Base-by-base conservation (phyloP, 2,329 filamentous ascomycete genomes). In the Talaromyces rugulosus region DNA sequence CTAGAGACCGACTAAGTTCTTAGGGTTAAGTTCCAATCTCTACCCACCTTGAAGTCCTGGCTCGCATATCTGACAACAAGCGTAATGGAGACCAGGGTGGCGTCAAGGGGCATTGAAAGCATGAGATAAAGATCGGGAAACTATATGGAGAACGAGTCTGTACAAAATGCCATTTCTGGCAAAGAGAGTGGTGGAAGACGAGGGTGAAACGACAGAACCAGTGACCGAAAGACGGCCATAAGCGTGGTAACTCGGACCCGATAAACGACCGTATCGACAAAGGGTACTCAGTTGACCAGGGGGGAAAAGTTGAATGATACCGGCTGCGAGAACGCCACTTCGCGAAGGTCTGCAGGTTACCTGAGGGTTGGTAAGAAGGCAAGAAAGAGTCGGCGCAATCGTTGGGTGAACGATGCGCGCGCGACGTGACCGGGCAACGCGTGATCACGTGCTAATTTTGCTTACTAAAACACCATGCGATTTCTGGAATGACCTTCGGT, bases 11-110 rank as follows among this genome's bases (percentile, higher is more conserved):
- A 87, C 81, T 77, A 74, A 80, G 78, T 81, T 81, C 84, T 90
- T 96, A 96, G 93, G 93, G 93, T 96, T 96, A 96, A 93, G 90
- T 93, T 93, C 90, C 91, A 87, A 89, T 78, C 81, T 78, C 81
- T 81, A 82, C 86, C 88, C 85, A 83, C 85, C 78, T 78, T 80
- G 75, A 73, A 73, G 73, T 71, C 76, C 75, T 78, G 79, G 67
- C 63, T 69, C 66, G 66, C 64, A 66, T 66, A 55, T 56, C 64
- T 65, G 67, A 66, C 67, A 69, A 47, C 40, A 64, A 64, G 64
- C 61, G 60, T 55, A 61, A 58, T 65, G 62, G 67, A 72, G 72
- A 68, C 69, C 72, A 73, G 75, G 73, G 71, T 70, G 75, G 75
- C 72, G 66, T 70, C 72, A 78, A 80, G 70, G 68, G 68, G 73